A percentile compares a stretch with the other conserved stretches of the same genome.
Evolutionary conservation across 2,329 filamentous ascomycete genomes (phyloP).

Genomic region (Leptographium radiaticola): DNA sequence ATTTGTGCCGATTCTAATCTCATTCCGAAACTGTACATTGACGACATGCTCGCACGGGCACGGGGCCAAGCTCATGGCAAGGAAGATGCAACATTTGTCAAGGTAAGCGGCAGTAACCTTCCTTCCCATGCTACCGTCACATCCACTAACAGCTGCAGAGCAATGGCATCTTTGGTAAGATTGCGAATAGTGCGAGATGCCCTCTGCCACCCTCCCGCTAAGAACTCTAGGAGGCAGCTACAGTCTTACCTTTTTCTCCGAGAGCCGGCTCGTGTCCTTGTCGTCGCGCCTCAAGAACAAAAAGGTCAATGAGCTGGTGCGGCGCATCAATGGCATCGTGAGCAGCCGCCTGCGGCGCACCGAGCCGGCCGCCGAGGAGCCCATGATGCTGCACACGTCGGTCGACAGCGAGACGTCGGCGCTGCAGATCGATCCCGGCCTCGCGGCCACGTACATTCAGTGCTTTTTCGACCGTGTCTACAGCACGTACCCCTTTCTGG

Average conservation of each 20-base stretch:
- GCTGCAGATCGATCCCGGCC: background rate
- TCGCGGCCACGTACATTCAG: slow-evolving; percentile 9
- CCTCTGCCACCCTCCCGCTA: too few relatives aligned
- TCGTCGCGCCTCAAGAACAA: slow-evolving; percentile 17
- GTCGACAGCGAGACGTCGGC: too few relatives aligned
- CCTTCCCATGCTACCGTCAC: background rate
- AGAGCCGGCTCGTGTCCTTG: slow-evolving; percentile 18
- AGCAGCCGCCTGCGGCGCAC: slow-evolving; percentile 8
- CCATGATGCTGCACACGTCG: background rate
- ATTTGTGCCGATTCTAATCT: background rate
- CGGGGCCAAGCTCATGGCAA: slow-evolving; percentile 2
- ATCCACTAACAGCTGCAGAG: slow-evolving; percentile 9
- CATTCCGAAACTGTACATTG: slow-evolving; percentile 16
- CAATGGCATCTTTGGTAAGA: slow-evolving; percentile 16
- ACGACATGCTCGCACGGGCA: slow-evolving; percentile 14
- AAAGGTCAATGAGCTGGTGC: slow-evolving; percentile 17
- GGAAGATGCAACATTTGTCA: slow-evolving; percentile 14
- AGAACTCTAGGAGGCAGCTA: slow-evolving; percentile 13
- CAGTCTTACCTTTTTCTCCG: slow-evolving; percentile 18
- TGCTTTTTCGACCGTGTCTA: slow-evolving; percentile 26
- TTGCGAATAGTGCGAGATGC: background rate
- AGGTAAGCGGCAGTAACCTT: slow-evolving; percentile 10
- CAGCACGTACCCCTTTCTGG: slow-evolving; percentile 26
- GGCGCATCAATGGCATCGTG: slow-evolving; percentile 16
- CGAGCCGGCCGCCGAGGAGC: background rate